Percentiles rank a stretch among this genome's conserved stretches.
Conservation (phyloP, 192 early-diverging fungal species). For the Spinellus fusiger region DNA sequence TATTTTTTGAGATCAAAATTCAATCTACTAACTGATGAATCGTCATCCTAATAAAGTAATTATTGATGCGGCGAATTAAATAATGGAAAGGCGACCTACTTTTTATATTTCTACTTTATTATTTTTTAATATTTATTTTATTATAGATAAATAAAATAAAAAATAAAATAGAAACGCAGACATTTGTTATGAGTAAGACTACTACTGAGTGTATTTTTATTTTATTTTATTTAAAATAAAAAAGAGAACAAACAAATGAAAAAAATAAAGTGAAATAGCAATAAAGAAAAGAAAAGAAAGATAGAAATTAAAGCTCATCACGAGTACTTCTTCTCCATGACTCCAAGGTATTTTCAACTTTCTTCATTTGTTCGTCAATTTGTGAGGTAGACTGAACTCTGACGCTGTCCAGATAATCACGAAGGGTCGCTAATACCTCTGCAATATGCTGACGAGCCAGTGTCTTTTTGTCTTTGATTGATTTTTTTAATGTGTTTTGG, state of each 20-base stretch:
- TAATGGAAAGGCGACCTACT: too few relatives aligned
- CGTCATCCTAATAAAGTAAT: too few relatives aligned
- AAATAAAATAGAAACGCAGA: not conserved
- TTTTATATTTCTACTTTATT: not conserved
- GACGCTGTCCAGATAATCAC: conserved; percentile 7
- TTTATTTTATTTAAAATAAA: not conserved
- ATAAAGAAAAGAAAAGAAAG: not conserved
- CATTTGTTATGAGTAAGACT: too few relatives aligned
- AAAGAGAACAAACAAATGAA: not conserved
- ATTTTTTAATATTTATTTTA: not conserved
- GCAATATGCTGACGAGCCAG: conserved; percentile 5
- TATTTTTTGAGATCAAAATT: too few relatives aligned
- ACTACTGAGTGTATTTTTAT: too few relatives aligned
- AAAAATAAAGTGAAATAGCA: not conserved
- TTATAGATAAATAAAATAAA: not conserved
- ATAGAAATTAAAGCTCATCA: conserved; percentile 13
- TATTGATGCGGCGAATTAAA: too few relatives aligned
- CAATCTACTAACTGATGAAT: too few relatives aligned
- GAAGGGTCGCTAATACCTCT: conserved; percentile 2
- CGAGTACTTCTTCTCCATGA: conserved; percentile 7
- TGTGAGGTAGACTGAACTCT: conserved; percentile 6
- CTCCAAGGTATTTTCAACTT: not conserved
- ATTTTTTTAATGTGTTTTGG: conserved; percentile 6
- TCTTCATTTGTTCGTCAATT: conserved; percentile 10
- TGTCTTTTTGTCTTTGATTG: conserved; percentile 7